These are phyloP conservation scores for Backusella macrospora DNA, from an alignment of 192 early-diverging fungal species.

Conservation along the genomic window DNA sequence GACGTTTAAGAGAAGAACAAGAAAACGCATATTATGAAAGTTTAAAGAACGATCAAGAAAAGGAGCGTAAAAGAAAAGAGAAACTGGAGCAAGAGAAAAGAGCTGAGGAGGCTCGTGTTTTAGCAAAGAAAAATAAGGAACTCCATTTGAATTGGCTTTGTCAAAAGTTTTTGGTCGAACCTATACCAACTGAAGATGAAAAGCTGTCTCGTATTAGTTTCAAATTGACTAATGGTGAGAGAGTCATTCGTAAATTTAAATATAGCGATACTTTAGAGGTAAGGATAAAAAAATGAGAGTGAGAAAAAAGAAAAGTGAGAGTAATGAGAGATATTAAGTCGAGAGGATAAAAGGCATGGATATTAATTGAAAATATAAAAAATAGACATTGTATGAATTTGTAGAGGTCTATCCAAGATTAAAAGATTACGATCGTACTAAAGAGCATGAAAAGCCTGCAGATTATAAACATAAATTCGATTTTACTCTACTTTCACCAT, in stretches of 20 bases:
- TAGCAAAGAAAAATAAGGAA: conserved; percentile 53
- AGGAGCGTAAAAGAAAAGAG: conserved; percentile 34
- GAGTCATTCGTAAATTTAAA: conserved; percentile 68
- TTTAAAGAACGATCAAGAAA: conserved; percentile 84
- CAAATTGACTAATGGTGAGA: conserved; percentile 72
- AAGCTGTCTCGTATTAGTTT: conserved; percentile 71
- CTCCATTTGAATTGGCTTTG: conserved; percentile 55
- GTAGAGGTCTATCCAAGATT: conserved; percentile 62
- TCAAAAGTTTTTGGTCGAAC: neutral
- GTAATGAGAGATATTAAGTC: neutral
- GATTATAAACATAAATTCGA: conserved; percentile 63
- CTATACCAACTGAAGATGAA: conserved; percentile 12
- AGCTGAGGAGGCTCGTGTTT: conserved; percentile 25
- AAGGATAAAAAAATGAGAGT: neutral
- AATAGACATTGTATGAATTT: conserved; percentile 70
- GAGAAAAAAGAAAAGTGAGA: neutral
- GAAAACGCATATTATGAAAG: conserved; percentile 86
- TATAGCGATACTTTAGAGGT: conserved; percentile 67
- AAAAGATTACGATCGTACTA: neutral
- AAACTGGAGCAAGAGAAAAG: conserved; percentile 1
- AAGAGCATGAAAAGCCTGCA: conserved; percentile 45
- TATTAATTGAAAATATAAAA: neutral
- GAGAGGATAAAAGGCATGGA: neutral
- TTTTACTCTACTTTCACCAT: conserved; percentile 82
- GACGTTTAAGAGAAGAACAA: conserved; percentile 81